A percentile compares a stretch with the other conserved stretches of the same genome.
Conservation (phyloP, 1,284 basidiomycete species). For the Phylloporus sp. region DNA sequence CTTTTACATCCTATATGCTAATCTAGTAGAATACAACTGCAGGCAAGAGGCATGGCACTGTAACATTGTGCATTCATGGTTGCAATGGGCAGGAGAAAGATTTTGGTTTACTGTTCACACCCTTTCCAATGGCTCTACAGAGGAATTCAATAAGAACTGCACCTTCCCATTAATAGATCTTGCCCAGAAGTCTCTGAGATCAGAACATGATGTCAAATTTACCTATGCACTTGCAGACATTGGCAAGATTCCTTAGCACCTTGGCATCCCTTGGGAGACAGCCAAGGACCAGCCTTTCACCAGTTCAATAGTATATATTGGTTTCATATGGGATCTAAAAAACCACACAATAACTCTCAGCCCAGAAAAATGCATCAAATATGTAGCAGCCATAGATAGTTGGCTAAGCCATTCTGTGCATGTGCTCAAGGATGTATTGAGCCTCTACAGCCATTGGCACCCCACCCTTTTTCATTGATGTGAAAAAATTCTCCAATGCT, state of each 20-base stretch:
- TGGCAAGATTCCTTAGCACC: accelerated
- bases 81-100: too few species aligned
- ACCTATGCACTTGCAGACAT: neutral
- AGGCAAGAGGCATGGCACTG: neutral
- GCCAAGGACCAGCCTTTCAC: slow-evolving; percentile 16
- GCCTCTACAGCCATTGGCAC: neutral
- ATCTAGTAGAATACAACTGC: neutral
- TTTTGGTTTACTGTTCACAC: neutral
- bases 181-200: neutral
- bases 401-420: neutral
- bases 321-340: slow-evolving; percentile 2
- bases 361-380: neutral
- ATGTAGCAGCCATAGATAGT: neutral
- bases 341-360: neutral
- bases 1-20: neutral
- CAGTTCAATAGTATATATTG: neutral
- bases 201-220: neutral
- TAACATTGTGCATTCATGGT: neutral
- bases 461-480: neutral
- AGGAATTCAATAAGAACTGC: neutral
- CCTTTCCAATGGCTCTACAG: neutral
- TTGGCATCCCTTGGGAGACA: slow-evolving; percentile 16
- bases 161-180: neutral
- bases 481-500: neutral
- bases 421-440: neutral